These are phyloP conservation scores for Pyricularia grisea DNA, from an alignment of 2,329 filamentous ascomycete species.

Conservation along the genomic window DNA sequence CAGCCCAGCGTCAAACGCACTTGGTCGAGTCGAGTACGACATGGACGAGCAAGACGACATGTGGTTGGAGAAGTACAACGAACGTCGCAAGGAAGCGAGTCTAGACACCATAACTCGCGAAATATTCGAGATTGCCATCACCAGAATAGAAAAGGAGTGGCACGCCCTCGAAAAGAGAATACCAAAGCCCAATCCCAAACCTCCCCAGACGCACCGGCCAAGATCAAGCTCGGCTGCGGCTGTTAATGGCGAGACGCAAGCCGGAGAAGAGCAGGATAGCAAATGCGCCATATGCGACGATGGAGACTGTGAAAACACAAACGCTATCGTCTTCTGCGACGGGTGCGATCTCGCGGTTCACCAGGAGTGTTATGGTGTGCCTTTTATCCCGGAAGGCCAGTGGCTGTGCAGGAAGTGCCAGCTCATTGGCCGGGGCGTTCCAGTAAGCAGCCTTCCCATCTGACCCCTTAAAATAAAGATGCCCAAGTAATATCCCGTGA, in stretches of 20 bases:
- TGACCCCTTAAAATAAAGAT: neutral
- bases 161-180: constrained; percentile 92
- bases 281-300: constrained; percentile 98
- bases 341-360: constrained; percentile 96
- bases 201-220: constrained; percentile 86
- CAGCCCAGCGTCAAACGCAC: constrained; percentile 27
- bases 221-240: constrained; percentile 90
- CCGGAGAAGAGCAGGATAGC: constrained; percentile 88
- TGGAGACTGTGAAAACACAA: constrained; percentile 98
- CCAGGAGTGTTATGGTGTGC: constrained; percentile 97
- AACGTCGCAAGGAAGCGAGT: constrained; percentile 61
- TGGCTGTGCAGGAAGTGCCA: constrained; percentile 98
- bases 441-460: constrained; percentile 40
- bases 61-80: constrained; percentile 83
- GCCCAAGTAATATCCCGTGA: neutral
- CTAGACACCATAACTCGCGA: constrained; percentile 83
- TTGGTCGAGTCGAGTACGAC: constrained; percentile 92
- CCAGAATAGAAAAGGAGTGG: constrained; percentile 98
- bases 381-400: constrained; percentile 96
- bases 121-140: constrained; percentile 95
- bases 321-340: constrained; percentile 98
- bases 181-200: constrained; percentile 93
- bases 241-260: constrained; percentile 84
- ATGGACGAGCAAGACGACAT: constrained; percentile 99
- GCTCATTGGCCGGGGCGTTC: constrained; percentile 82